A percentile compares a stretch with the other conserved stretches of the same genome.
phyloP scores from a whole-genome alignment of 176 grass and related monocot genomes.

The Oryza rufipogon region DNA sequence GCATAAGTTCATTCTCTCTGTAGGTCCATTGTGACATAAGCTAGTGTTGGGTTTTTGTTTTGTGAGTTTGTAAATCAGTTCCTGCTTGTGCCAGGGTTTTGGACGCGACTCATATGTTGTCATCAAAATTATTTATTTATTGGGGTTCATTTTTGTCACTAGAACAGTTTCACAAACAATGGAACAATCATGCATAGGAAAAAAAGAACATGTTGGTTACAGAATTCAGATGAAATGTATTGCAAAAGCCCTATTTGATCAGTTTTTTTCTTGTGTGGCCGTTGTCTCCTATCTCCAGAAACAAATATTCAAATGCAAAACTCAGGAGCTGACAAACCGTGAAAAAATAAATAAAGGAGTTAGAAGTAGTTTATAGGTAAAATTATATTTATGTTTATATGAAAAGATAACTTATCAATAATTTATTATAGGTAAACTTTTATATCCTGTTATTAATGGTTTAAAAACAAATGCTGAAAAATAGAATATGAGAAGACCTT shows the following conservation, averaged over 20 bases:
- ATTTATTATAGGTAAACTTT: too few species aligned
- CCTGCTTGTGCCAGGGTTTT: constrained; percentile 38
- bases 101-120: constrained; percentile 1
- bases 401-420: too few species aligned
- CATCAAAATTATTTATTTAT: constrained; percentile 21
- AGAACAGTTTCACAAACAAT: not conserved
- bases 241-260: not conserved
- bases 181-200: not conserved
- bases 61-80: constrained; percentile 48
- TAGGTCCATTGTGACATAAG: constrained; percentile 32
- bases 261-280: not conserved
- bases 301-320: not conserved
- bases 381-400: too few species aligned
- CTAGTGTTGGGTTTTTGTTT: constrained; percentile 22
- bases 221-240: not conserved
- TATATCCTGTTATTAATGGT: too few species aligned
- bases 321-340: too few species aligned
- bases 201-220: not conserved
- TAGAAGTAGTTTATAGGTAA: too few species aligned
- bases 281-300: not conserved
- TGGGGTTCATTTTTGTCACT: not conserved
- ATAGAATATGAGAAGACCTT: too few species aligned
- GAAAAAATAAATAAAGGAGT: too few species aligned
- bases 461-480: too few species aligned
- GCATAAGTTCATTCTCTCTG: constrained; percentile 11